Base-by-base conservation (phyloP, 2,329 filamentous ascomycete species). In the Zasmidium angulare region DNA sequence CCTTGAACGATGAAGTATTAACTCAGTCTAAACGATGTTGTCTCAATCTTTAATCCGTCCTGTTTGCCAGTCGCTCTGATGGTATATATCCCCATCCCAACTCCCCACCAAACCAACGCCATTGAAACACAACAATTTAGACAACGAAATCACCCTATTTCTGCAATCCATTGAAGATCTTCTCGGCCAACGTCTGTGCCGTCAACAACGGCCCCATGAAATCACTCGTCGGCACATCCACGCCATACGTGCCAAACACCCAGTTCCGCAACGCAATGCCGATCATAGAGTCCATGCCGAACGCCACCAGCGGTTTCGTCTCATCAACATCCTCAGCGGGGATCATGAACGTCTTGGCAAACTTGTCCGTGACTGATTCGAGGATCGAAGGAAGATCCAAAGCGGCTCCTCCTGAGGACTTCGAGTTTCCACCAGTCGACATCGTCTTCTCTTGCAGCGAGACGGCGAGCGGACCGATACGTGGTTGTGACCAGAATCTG, bases 211-310 rank as follows among this genome's bases (percentile, higher is more conserved):
- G 23, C 14, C 26, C 26, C 50, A 52, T 40, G 19, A 55, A 20
- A 14, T 17, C 20, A 29, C 21, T 4, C 20, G 40, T 23, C n/a
- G 52, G 52, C n/a, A 55, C 29, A 23, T 55, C 52, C 7, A 55
- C 52, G 11, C 14, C 11, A 22, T 46, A 47, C 12, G 20, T 29
- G 2, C 19, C n/a, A 24, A 17, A 55, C 26, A 55, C 40, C 52
- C 52, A 55, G 21, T 14, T 46, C 10, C 52, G 10, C 17, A 55
- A 47, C 52, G 40, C 52, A 20, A 46, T 23, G 2, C 43, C 46
- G 22, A 56, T 49, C 53, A 56, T 56, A 4, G 43, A 50, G 53
- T 56, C 53, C 46, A 56, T 50, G 14, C 53, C 53, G 40, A 31
- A 29, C 3, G 22, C 21, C 22, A 23, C 19, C 53, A 56, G n/a